Evolutionary conservation across 1,139 yeast genomes (phyloP).

Genomic region (Sugiyamaella novakii): DNA sequence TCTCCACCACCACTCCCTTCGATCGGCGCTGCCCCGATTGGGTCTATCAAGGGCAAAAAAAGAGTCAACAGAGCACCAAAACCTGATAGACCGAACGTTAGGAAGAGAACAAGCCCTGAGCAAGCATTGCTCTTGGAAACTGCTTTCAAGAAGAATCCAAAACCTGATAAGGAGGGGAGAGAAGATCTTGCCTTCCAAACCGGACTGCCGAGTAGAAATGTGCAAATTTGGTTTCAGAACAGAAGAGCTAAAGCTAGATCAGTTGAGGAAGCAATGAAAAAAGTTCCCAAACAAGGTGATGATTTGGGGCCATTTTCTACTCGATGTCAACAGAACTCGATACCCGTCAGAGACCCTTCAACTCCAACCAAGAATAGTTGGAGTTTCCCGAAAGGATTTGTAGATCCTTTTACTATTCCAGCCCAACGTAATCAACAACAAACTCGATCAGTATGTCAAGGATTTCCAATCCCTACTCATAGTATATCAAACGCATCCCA

Average conservation of each 20-base stretch:
- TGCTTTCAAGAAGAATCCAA: conserved; percentile 36
- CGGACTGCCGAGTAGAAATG: conserved; percentile 36
- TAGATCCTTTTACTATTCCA: conserved; percentile 11
- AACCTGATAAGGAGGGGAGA: conserved; percentile 37
- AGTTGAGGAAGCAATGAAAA: conserved; percentile 28
- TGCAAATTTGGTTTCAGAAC: conserved; percentile 42
- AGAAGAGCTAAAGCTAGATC: conserved; percentile 39
- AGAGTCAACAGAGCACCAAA: conserved; percentile 15
- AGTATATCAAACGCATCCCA: background rate
- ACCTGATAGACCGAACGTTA: conserved; percentile 20
- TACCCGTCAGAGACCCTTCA: background rate
- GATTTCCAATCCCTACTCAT: conserved; percentile 1
- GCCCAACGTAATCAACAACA: background rate
- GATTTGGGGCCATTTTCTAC: background rate
- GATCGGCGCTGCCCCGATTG: conserved; percentile 15
- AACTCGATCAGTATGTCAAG: conserved; percentile 1
- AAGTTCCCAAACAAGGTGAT: conserved; percentile 8
- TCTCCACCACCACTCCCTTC: conserved; percentile 17
- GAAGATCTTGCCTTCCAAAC: conserved; percentile 34
- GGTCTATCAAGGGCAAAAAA: conserved; percentile 15
- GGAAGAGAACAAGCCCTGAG: conserved; percentile 37
- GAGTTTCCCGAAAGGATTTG: conserved; percentile 1
- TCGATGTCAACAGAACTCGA: conserved; percentile 4
- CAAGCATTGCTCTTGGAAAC: conserved; percentile 36
- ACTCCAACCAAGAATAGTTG: conserved; percentile 13